Base-by-base conservation (phyloP, 129 eudicot genomes). In the Logfia minima region DNA sequence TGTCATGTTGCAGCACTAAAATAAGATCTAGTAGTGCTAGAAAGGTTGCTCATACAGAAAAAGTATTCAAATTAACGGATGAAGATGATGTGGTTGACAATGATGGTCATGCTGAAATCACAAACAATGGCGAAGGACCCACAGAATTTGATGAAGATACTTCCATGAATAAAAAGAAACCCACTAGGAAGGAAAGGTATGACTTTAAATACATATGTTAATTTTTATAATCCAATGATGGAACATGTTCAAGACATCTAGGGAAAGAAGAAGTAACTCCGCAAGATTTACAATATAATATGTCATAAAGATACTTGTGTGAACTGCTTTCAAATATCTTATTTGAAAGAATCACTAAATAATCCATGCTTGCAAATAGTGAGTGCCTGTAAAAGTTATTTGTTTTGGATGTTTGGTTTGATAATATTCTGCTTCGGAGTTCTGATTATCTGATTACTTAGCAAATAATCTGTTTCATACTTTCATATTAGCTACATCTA, bases 11-110 rank as follows among this genome's bases (percentile, higher is more conserved):
- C 85, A 78, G 85, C 26, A 9, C 65, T 29, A 81, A 29, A 75
- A 51, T 21, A 5, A 77, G 82, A 66, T 75, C 82, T 32, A 75
- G 72, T 74, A 81, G 79, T 74, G 82, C 58, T 66, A 83, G 58
- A 70, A 67, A 72, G 74, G 85, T 70, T 64, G 68, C 79, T 70
- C 79, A 13, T 56, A 55, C 83, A 2, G 75, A 71, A 34, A 74
- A 79, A 34, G 82, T 52, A 73, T 67, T 41, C 56, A 75, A 23
- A 56, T 75, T 71, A 71, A 80, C 65, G 0, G 70, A 86, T 75
- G 86, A 80, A 29, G 77, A 55, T 69, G 87, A 74, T 65, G 76
- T 68, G 19, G 85, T 48, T 23, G 70, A 69, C 32, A 58, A 60
- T 56, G 56, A 78, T 41, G 71, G 31, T 76, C 66, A 77, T 58